Evolutionary conservation across 1,284 basidiomycete genomes (phyloP), one percentile per base, ranked within the genome.

Genomic region (Tilletia caries): DNA sequence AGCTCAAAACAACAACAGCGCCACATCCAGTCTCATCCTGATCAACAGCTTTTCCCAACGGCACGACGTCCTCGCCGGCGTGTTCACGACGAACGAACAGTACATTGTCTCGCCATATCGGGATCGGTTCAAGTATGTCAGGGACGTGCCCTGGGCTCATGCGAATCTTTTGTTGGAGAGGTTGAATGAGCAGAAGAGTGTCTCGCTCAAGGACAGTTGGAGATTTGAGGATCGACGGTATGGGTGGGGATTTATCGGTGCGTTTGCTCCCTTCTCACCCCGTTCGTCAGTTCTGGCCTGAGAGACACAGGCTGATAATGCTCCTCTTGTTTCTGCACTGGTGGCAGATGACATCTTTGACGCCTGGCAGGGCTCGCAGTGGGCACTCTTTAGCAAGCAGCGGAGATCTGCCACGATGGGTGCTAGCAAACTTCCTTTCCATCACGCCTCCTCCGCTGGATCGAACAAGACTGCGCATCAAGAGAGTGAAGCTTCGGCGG

Each of bases 51-150:
- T 79, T 13, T 75, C 73, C 33, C 79, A 80, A 66, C 74, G 80
- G 18, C 81, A 81, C 66, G 80, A 82, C 58, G 74, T 80, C 25
- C 77, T 75, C 48, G 71, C 75, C 1, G 80, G 80, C 0, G 70
- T 74, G 15, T 81, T 82, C 34, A 81, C 78, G 0, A 75, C 79
- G 41, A 81, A 82, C 65, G 80, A 82, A 64, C 78, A 80, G 68
- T 41, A 41, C 37, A 15, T 41, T 15, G 37, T 41, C 37, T 75
- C 72, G 33, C 80, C 80, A 2, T 82, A 79, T 68, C 78, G 71
- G 46, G 80, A 82, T 62, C 66, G 58, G 13, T 82, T 82, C 60
- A 65, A 81, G 48, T 79, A 74, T 71, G 68, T 82, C 58, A 34
- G 68, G 2, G 73, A 78, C 50, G 80, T 82, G 5, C 76, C 75